Percentiles rank a stretch among this genome's conserved stretches.
Conservation (phyloP, 2,329 filamentous ascomycete species). For the Amylocarpus encephaloides region DNA sequence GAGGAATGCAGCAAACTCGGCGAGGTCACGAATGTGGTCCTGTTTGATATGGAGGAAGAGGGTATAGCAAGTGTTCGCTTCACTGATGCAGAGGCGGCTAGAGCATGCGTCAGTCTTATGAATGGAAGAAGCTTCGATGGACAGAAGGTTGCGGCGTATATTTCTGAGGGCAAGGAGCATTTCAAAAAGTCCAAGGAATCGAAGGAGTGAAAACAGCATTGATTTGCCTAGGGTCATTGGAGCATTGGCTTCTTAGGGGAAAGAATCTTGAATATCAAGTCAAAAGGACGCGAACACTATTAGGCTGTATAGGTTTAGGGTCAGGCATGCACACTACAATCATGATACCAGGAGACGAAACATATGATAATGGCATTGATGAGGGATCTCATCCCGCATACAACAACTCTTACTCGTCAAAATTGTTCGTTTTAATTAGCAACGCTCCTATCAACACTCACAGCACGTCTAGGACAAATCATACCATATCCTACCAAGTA, state of each 20-base stretch:
- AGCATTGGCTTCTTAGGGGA: not conserved
- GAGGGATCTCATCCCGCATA: too few relatives aligned
- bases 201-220: conserved; percentile 25
- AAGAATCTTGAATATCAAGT: not conserved
- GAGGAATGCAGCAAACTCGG: conserved; percentile 86
- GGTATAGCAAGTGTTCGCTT: conserved; percentile 86
- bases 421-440: too few relatives aligned
- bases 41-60: conserved; percentile 80
- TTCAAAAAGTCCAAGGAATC: conserved; percentile 63
- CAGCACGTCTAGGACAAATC: too few relatives aligned
- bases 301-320: too few relatives aligned
- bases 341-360: too few relatives aligned
- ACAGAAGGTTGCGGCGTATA: conserved; percentile 62
- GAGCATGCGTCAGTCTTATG: conserved; percentile 68
- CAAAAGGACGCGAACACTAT: not conserved
- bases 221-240: too few relatives aligned
- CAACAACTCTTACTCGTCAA: too few relatives aligned
- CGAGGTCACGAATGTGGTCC: conserved; percentile 79
- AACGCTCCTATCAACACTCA: too few relatives aligned
- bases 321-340: too few relatives aligned
- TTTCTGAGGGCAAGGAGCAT: conserved; percentile 64
- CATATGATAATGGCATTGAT: not conserved
- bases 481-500: too few relatives aligned
- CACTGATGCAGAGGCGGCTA: conserved; percentile 61
- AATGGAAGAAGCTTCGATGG: conserved; percentile 75